Evolutionary conservation across 2,329 filamentous ascomycete species (phyloP).

Genomic region (Bipolaris zeicola): DNA sequence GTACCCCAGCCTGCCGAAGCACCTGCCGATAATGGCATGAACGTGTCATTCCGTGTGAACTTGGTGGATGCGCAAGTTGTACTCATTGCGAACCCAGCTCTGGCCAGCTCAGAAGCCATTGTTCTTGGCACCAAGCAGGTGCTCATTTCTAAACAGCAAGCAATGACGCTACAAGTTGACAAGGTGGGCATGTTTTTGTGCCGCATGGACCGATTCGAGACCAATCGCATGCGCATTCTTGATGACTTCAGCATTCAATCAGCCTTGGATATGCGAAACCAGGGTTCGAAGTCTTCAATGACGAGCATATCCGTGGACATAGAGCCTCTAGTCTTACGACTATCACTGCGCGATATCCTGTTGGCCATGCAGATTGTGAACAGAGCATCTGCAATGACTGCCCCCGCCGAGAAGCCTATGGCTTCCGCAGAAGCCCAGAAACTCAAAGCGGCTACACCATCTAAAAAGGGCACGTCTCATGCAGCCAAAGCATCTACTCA

Average conservation of each 20-base stretch:
- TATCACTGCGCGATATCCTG: slow-evolving; percentile 93
- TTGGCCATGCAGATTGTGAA: slow-evolving; percentile 90
- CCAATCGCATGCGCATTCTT: slow-evolving; percentile 84
- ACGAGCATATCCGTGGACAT: slow-evolving; percentile 86
- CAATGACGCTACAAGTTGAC: slow-evolving; percentile 88
- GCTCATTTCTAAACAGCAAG: slow-evolving; percentile 89
- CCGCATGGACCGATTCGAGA: slow-evolving; percentile 97
- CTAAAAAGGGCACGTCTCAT: slow-evolving; percentile 56
- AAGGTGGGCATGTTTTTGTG: slow-evolving; percentile 98
- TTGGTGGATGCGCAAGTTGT: slow-evolving; percentile 96
- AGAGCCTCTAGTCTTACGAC: slow-evolving; percentile 85
- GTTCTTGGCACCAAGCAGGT: slow-evolving; percentile 94
- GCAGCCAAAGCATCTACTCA: slow-evolving; percentile 54
- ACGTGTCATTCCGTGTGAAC: slow-evolving; percentile 86
- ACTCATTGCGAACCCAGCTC: slow-evolving; percentile 91
- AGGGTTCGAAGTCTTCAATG: slow-evolving; percentile 63
- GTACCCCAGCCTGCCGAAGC: slow-evolving; percentile 29
- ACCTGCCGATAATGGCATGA: slow-evolving; percentile 61
- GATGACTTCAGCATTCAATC: slow-evolving; percentile 95
- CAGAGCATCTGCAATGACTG: slow-evolving; percentile 86
- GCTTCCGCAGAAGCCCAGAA: slow-evolving; percentile 60
- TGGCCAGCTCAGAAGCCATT: slow-evolving; percentile 89
- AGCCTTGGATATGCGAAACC: slow-evolving; percentile 76
- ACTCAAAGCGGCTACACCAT: slow-evolving; percentile 57
- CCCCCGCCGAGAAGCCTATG: slow-evolving; percentile 54